Percentiles rank a stretch among this genome's conserved stretches.
phyloP scores from a whole-genome alignment of 441 rosid species.

The Geranium incanum region DNA sequence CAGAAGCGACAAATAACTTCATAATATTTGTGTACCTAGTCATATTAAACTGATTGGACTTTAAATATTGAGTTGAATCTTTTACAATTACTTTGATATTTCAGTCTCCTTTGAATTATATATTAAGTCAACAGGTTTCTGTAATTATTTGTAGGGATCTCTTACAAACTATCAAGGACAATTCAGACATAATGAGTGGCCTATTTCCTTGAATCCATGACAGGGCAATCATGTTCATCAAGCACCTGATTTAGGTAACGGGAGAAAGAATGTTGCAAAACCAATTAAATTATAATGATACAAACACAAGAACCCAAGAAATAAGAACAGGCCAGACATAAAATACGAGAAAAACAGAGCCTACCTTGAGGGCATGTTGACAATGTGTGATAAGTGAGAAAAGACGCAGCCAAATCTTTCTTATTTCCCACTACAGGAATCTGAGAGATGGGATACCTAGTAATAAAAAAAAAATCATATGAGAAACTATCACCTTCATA shows the following conservation, averaged over 20 bases:
- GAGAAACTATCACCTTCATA: not conserved
- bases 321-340: not conserved
- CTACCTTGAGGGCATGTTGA: slow-evolving; percentile 33
- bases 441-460: slow-evolving; percentile 46
- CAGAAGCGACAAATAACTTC: not conserved
- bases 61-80: slow-evolving; percentile 3
- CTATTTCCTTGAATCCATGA: not conserved
- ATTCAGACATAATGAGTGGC: not conserved
- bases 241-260: not conserved
- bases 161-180: not conserved
- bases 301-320: not conserved
- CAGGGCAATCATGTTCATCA: slow-evolving; percentile 2
- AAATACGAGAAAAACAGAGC: not conserved
- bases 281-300: not conserved
- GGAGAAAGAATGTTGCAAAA: not conserved
- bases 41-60: not conserved
- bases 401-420: slow-evolving; percentile 34
- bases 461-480: not conserved
- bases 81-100: not conserved
- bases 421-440: slow-evolving; percentile 28
- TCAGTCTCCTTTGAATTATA: not conserved
- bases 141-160: not conserved
- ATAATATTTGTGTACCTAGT: not conserved
- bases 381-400: slow-evolving; percentile 40
- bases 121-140: not conserved